phyloP scores from a whole-genome alignment of 495 filamentous ascomycete species.

The Xylaria flabelliformis region DNA sequence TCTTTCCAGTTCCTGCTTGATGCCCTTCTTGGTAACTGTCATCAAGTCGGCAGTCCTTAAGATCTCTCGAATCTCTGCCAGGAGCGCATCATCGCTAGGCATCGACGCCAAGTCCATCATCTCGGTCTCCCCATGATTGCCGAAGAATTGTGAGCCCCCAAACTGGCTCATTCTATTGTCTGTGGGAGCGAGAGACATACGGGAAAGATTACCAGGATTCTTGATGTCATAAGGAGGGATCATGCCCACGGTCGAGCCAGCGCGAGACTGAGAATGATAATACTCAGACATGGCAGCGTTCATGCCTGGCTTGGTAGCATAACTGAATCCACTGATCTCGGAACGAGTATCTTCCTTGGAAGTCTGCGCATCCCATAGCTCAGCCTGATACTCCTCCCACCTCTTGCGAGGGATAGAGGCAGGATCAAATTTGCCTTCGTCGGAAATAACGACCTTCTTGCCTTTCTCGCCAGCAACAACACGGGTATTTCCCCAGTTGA shows the following conservation, averaged over 20 bases:
- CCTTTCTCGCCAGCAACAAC: conserved; percentile 96
- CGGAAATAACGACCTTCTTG: conserved; percentile 88
- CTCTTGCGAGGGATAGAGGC: conserved; percentile 91
- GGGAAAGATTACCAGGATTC: conserved; percentile 54
- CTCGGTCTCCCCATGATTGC: conserved; percentile 69
- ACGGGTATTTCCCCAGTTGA: conserved; percentile 97
- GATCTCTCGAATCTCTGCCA: conserved; percentile 94
- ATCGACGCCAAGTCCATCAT: conserved; percentile 70
- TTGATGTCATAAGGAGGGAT: conserved; percentile 42
- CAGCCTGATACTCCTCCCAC: conserved; percentile 98
- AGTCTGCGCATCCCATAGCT: conserved; percentile 94
- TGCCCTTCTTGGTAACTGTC: conserved; percentile 97
- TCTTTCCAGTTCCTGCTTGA: conserved; percentile 90
- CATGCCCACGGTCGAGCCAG: conserved; percentile 75
- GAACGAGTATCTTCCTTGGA: conserved; percentile 80
- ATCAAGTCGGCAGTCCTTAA: conserved; percentile 91
- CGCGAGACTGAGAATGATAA: conserved; percentile 65
- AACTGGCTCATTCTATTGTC: conserved; percentile 65
- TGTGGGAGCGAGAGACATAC: conserved; percentile 81
- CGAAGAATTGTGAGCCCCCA: conserved; percentile 55
- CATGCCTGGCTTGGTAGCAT: conserved; percentile 81
- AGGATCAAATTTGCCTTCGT: conserved; percentile 98
- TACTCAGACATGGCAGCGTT: conserved; percentile 66
- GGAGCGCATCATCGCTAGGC: conserved; percentile 85
- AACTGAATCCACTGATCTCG: conserved; percentile 90